Evolutionary conservation across 768 basidiomycete genomes (phyloP), one percentile per base, ranked within the genome.

Genomic region (Phlegmacium glaucopus): DNA sequence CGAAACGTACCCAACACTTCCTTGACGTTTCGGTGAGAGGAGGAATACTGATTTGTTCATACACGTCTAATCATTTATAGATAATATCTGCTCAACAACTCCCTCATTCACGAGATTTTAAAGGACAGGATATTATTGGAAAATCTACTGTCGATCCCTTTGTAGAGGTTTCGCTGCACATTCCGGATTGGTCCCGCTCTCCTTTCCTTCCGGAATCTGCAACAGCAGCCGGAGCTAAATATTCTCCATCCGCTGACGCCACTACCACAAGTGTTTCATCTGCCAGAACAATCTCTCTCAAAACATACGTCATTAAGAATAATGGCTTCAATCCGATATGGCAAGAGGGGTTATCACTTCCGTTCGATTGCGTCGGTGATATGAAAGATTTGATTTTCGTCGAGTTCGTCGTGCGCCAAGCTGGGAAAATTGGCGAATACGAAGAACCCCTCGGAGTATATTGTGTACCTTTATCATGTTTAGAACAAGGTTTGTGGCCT

Each of bases 261-360:
- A 60, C 59, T 0, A 48, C 55, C 26, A 62, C 61, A 6, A 60
- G 55, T 2, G 52, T 62, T 4, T 53, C 66, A 6, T 61, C 68
- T 4, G 71, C 74, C 25, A 70, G 75, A 17, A 72, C 76, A 5
- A 63, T 84, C n/a, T 72, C 74, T 4, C 63, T 64, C 45, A 74
- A 77, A 36, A 95, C 91, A 4, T 68, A 66, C 16, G 70, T 76
- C 1, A 80, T 94, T 46, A 82, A 80, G 66, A 86, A 90, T 62
- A 94, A 94, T 60, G 91, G 94, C 0, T 94, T 95, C 71, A 96
- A 96, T 64, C 95, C 95, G 0, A 68, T 80, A 1, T 97, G 94
- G 90, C 76, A 90, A 52, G 82, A 93, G 57, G 61, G 63, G 32
- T 65, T 94, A 18, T 64, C 67, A 15, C 64, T 94, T 16, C 83